Percentiles rank a stretch among this genome's conserved stretches.
Evolutionary conservation across 2,329 filamentous ascomycete species (phyloP).

Genomic region (Trichoderma koningii): DNA sequence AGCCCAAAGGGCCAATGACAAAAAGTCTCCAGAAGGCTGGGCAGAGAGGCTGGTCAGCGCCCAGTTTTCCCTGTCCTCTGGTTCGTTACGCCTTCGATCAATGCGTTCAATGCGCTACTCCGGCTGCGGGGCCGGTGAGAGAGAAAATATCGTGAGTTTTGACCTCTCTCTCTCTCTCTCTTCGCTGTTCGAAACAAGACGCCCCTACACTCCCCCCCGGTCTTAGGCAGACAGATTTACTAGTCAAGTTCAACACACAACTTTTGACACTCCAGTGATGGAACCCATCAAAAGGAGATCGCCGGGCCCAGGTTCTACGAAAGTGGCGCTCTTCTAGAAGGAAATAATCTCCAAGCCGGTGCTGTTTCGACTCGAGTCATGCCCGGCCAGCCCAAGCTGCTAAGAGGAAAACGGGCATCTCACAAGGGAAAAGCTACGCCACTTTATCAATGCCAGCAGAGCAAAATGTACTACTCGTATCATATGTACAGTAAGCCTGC

Average conservation of each 20-base stretch:
- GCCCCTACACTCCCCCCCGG: not conserved
- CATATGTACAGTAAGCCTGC: too few species aligned
- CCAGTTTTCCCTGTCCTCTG: too few species aligned
- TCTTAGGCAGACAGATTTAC: constrained; percentile 8
- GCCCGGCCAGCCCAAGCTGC: not conserved
- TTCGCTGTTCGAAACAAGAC: not conserved
- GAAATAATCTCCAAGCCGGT: constrained; percentile 5
- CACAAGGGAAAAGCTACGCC: not conserved
- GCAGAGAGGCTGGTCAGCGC: constrained; percentile 3
- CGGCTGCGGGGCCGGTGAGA: constrained; percentile 24
- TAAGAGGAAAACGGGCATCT: not conserved
- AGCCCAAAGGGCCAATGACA: constrained; percentile 1
- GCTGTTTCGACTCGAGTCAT: constrained; percentile 21
- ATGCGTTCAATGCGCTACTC: constrained; percentile 8
- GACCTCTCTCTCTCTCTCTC: too few species aligned
- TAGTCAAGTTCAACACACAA: not conserved
- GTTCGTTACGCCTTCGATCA: constrained; percentile 10
- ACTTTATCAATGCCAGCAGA: not conserved
- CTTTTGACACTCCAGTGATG: not conserved
- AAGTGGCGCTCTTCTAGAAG: constrained; percentile 14
- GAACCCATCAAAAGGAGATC: not conserved
- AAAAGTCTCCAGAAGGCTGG: too few species aligned
- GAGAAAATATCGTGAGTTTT: too few species aligned
- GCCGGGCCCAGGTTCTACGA: not conserved
- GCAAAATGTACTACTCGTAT: too few species aligned